Evolutionary conservation across 805 yeast genomes (phyloP), one percentile per base, ranked within the genome.

Genomic region (Myxozyma mucilagina): DNA sequence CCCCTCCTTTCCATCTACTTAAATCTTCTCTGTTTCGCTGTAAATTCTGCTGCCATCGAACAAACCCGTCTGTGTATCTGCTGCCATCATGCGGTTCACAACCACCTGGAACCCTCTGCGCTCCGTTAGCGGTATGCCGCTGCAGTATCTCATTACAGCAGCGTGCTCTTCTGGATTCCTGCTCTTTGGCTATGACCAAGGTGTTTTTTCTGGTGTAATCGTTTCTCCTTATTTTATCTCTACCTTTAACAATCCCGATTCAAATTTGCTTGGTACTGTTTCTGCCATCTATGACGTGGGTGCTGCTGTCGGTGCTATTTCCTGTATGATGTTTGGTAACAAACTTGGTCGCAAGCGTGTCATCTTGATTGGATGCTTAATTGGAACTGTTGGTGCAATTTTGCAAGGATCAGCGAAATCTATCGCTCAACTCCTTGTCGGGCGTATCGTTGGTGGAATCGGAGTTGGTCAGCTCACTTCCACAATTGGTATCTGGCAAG

Each of bases 401-500:
- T 75, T 87, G 39, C 86, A 88, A 45, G 74, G 81, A 32, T 67
- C 83, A 59, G 81, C 89, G 29, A 78, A 78, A 68, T 71, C 81
- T 72, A 74, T 85, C 61, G 92, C 89, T 47, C 93, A 87, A 72
- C 85, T 89, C 60, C 84, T 89, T 56, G 75, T 86, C 64, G 93
- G 90, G 29, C 53, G 62, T 82, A 84, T 86, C 52, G 71, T 85
- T 39, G 83, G 88, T 16, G 91, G 96, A 68, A 67, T 87, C 47
- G 96, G 94, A 69, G 87, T 85, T 63, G 94, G 94, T 65, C 73
- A 86, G 72, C 83, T 84, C 71, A 86, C 92, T 13, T 84, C 91
- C 20, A 86, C 92, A 36, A 86, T 87, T 61, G 94, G 96, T n/a
- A 86, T 87, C 65, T 89, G 89, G 85, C 92, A 87, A 72, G 81